Evolutionary conservation across 345 rosid genomes (phyloP).

Genomic region (Camelina laxa): DNA sequence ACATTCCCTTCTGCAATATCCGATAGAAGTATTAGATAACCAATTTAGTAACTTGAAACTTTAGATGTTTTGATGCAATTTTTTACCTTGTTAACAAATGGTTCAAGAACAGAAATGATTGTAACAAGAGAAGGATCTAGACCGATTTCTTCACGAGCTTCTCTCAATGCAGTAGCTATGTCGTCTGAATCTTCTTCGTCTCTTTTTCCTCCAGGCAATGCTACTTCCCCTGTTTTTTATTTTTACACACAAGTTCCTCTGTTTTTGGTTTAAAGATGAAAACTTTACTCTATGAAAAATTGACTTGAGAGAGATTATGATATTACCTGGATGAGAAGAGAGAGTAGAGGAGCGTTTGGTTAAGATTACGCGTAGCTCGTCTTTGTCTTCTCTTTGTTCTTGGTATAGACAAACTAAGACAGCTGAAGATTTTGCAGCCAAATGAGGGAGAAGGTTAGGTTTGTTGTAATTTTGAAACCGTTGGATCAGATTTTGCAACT

Average conservation of each 20-base stretch:
- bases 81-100: conserved; percentile 54
- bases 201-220: conserved; percentile 68
- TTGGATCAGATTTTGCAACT: conserved; percentile 34
- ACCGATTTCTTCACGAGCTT: conserved; percentile 72
- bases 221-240: conserved; percentile 56
- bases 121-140: conserved; percentile 63
- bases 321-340: conserved; percentile 53
- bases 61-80: conserved; percentile 8
- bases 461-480: conserved; percentile 30
- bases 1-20: conserved; percentile 48
- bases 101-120: conserved; percentile 50
- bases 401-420: conserved; percentile 61
- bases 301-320: background rate
- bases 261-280: background rate
- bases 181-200: conserved; percentile 60
- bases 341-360: conserved; percentile 57
- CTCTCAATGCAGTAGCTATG: conserved; percentile 62
- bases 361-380: conserved; percentile 56
- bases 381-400: conserved; percentile 45
- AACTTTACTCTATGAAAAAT: background rate
- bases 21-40: background rate
- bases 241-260: background rate
- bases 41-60: conserved; percentile 3
- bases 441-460: conserved; percentile 10
- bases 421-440: conserved; percentile 46